Evolutionary conservation across 202 grass and related monocot species (phyloP).

Genomic region (Saccharum hybrid): DNA sequence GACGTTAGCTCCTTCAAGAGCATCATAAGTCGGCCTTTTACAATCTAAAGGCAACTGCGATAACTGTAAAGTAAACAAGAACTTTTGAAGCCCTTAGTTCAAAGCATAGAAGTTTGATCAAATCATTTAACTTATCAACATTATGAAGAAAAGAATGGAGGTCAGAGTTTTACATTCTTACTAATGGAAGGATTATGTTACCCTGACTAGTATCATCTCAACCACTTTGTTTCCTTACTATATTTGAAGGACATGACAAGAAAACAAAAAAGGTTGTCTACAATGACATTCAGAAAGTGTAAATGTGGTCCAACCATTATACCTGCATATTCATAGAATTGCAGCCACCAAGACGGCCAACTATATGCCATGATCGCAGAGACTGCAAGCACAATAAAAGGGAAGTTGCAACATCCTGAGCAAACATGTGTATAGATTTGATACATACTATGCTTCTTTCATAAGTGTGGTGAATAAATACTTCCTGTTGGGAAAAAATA

Average conservation of each 20-base stretch:
- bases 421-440: conserved; percentile 11
- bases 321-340: conserved; percentile 99
- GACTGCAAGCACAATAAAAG: conserved; percentile 51
- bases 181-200: conserved; percentile 12
- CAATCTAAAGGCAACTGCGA: conserved; percentile 76
- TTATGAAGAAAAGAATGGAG: neutral
- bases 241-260: conserved; percentile 34
- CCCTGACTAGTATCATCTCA: neutral
- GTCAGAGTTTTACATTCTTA: neutral
- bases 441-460: neutral
- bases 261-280: conserved; percentile 1
- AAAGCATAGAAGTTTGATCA: conserved; percentile 24
- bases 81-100: neutral
- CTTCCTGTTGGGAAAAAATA: conserved; percentile 12
- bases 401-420: conserved; percentile 12
- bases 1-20: conserved; percentile 79
- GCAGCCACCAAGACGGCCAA: conserved; percentile 89
- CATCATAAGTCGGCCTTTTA: conserved; percentile 81
- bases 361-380: conserved; percentile 86
- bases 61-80: conserved; percentile 58
- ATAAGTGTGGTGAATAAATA: neutral
- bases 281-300: neutral
- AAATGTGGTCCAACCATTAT: conserved; percentile 35
- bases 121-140: neutral
- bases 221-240: neutral